These are phyloP conservation scores for Raphanus sativus DNA, from an alignment of 345 rosid genomes.

Conservation along the genomic window DNA sequence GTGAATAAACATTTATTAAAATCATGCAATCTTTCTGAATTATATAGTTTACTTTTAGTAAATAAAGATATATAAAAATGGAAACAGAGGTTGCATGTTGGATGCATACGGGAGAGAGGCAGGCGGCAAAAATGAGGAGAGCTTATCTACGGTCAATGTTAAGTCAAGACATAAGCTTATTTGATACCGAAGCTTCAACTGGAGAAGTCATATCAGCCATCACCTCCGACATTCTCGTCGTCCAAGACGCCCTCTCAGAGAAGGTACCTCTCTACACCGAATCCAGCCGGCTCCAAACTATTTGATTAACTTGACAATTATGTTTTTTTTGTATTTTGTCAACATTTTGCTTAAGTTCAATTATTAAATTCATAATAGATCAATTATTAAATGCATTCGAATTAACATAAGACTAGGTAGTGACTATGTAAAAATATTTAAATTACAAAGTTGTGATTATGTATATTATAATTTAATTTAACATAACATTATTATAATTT, in stretches of 20 bases:
- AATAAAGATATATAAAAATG: not conserved
- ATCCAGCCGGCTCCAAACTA: not conserved
- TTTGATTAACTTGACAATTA: not conserved
- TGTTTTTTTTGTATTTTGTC: not conserved
- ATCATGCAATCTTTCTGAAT: not conserved
- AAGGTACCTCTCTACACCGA: conserved; percentile 51
- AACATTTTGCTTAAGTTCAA: not conserved
- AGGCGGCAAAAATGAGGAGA: conserved; percentile 93
- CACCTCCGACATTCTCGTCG: conserved; percentile 82
- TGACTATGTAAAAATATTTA: too few species aligned
- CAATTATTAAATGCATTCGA: not conserved
- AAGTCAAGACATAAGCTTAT: conserved; percentile 85
- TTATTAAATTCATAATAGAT: not conserved
- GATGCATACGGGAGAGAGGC: conserved; percentile 98
- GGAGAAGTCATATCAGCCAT: conserved; percentile 90
- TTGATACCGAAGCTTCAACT: conserved; percentile 89
- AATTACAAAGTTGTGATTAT: too few species aligned
- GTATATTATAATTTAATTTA: too few species aligned
- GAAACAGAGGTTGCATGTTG: conserved; percentile 90
- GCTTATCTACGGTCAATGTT: conserved; percentile 83
- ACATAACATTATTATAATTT: too few species aligned
- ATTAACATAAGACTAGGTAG: not conserved
- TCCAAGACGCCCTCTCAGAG: conserved; percentile 97
- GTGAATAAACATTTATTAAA: conserved; percentile 37
- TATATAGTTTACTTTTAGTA: not conserved